Evolutionary conservation across 2,329 filamentous ascomycete species (phyloP).

Genomic region (Cryphonectria radicalis): DNA sequence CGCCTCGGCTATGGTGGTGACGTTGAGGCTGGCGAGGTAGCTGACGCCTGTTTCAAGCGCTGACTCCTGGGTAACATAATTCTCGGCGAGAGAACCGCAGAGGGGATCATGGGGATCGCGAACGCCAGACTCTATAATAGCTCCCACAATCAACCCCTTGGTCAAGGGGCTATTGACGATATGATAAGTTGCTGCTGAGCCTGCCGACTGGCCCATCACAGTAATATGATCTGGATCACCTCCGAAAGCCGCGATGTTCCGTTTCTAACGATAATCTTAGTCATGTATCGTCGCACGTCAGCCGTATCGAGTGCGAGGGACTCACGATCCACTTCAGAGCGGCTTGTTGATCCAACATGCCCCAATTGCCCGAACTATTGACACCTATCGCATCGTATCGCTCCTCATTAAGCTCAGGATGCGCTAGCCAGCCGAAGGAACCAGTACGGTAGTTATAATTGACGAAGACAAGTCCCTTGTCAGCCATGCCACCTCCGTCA

Average conservation of each 20-base stretch:
- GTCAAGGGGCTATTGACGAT: conserved; percentile 29
- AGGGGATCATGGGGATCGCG: conserved; percentile 35
- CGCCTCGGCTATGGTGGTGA: conserved; percentile 30
- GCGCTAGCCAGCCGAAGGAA: conserved; percentile 59
- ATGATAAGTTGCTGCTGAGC: conserved; percentile 15
- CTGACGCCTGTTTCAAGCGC: conserved; percentile 34
- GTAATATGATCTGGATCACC: too few relatives aligned
- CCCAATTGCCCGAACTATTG: conserved; percentile 49
- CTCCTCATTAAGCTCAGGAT: conserved; percentile 30
- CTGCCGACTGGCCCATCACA: conserved; percentile 24
- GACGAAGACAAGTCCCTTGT: conserved; percentile 64
- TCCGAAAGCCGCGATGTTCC: conserved; percentile 32
- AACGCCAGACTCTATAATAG: conserved; percentile 35
- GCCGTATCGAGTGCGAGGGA: too few relatives aligned
- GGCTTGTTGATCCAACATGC: conserved; percentile 51
- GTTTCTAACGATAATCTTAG: too few relatives aligned
- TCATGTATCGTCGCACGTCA: too few relatives aligned
- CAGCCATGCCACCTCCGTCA: conserved; percentile 55
- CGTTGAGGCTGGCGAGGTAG: conserved; percentile 29
- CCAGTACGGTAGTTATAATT: conserved; percentile 68
- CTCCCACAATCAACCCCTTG: conserved; percentile 33
- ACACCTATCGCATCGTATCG: conserved; percentile 27
- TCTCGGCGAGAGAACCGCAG: conserved; percentile 30
- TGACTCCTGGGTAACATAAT: conserved; percentile 39
- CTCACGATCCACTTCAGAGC: conserved; percentile 32